Percentiles rank a stretch among this genome's conserved stretches.
These are phyloP conservation scores for Fusarium albosuccineum DNA, from an alignment of 2,329 filamentous ascomycete genomes.

Conservation along the genomic window DNA sequence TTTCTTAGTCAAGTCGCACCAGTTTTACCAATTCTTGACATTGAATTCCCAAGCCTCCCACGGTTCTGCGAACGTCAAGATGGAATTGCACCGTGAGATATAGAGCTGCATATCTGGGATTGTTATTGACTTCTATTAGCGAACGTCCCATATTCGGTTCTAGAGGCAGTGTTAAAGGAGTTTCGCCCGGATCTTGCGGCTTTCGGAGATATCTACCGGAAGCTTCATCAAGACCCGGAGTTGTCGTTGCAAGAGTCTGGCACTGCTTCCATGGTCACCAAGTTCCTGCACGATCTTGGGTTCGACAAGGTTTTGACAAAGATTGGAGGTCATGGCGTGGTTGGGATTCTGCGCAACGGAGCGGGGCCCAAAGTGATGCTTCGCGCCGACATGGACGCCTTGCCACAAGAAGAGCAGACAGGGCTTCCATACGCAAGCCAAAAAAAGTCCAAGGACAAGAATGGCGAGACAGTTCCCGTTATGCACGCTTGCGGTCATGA, in stretches of 20 bases:
- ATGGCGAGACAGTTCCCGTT: constrained; percentile 57
- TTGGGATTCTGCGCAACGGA: constrained; percentile 68
- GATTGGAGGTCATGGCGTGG: constrained; percentile 72
- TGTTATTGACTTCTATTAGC: no score
- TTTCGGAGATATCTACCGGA: not conserved
- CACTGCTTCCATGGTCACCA: not conserved
- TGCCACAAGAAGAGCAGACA: constrained; percentile 69
- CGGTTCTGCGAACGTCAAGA: no score
- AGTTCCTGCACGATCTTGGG: not conserved
- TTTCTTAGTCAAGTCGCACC: no score
- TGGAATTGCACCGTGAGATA: no score
- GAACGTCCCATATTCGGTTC: no score
- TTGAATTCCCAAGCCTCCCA: no score
- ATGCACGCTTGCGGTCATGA: constrained; percentile 80
- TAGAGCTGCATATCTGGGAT: no score
- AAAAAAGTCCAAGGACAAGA: constrained; percentile 3
- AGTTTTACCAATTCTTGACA: no score
- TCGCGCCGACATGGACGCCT: constrained; percentile 72
- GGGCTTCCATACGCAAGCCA: constrained; percentile 66
- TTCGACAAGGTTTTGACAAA: constrained; percentile 57
- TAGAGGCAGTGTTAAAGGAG: no score
- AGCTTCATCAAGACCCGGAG: not conserved
- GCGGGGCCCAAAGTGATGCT: constrained; percentile 67
- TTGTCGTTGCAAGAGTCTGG: not conserved
- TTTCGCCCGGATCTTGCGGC: not conserved